These are phyloP conservation scores for Chaetomidium leptoderma DNA, from an alignment of 495 filamentous ascomycete species.

Conservation along the genomic window DNA sequence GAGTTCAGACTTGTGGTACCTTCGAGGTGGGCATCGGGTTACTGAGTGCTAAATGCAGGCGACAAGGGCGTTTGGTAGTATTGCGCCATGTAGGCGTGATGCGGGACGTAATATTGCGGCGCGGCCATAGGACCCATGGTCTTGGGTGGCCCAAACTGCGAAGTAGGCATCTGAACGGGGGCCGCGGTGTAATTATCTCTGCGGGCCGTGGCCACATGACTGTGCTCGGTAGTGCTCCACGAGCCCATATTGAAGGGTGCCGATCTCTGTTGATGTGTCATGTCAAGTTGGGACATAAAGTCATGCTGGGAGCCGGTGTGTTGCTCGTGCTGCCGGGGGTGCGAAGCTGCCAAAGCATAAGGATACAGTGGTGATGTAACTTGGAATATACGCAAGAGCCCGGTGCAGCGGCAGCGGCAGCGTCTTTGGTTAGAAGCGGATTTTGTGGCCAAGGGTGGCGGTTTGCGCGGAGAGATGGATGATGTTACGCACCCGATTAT, in stretches of 20 bases:
- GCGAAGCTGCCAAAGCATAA: neutral
- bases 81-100: conserved; percentile 37
- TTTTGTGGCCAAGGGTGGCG: too few species aligned
- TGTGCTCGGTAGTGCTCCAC: conserved; percentile 32
- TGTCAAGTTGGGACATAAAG: conserved; percentile 39
- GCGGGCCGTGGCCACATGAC: conserved; percentile 34
- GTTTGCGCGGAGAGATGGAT: too few species aligned
- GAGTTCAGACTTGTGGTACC: too few species aligned
- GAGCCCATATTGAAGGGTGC: conserved; percentile 40
- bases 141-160: conserved; percentile 40
- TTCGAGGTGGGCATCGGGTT: conserved; percentile 30
- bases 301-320: conserved; percentile 32
- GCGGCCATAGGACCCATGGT: conserved; percentile 24
- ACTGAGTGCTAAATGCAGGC: too few species aligned
- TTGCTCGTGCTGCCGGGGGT: conserved; percentile 31
- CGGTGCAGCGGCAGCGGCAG: conserved; percentile 21
- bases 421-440: too few species aligned
- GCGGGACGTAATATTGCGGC: conserved; percentile 42
- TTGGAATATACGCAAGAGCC: conserved; percentile 2
- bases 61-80: conserved; percentile 38
- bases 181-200: conserved; percentile 42
- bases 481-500: too few species aligned
- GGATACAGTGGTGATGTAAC: neutral
- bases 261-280: conserved; percentile 34
- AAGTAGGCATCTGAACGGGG: conserved; percentile 42